Evolutionary conservation across 2,329 filamentous ascomycete genomes (phyloP), one percentile per base, ranked within the genome.

Genomic region (Phoma sp.): DNA sequence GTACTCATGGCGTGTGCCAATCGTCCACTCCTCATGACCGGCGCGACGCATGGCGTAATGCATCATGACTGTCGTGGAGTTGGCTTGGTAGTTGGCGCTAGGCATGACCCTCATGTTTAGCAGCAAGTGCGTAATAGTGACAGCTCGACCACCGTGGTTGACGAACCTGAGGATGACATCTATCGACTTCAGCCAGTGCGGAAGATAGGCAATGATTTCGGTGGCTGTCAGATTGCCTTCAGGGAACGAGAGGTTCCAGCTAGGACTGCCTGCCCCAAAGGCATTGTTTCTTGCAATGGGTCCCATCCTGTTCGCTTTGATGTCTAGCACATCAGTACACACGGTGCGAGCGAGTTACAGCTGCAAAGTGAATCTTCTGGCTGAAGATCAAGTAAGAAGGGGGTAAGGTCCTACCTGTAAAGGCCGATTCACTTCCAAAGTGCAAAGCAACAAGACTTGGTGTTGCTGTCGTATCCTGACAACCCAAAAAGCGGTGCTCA

Each of bases 111-210:
- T 19, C 9, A 33, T 24, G 17, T 46, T 64, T 8, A 45, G 60
- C 12, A 55, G 41, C 19, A 55, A 4, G 21, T 46, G 19, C 3
- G 52, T 50, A n/a, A 55, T 47, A 2, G 32, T 45, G 4, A 31
- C 69, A 65, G 35, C 68, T 65, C 29, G 47, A 36, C 19, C 52
- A 21, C 52, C 52, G 24, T 55, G 41, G 12, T 43, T 41, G 19
- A 65, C 25, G 29, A 74, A 52, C 5, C 71, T 61, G 19, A 67
- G 56, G 22, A 68, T 54, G 0, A 73, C 63, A 40, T 71, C 65
- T 21, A 60, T 33, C 1, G 59, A 66, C 43, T 69, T 67, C 31
- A 71, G 56, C 58, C 62, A 68, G 6, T 67, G 56, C 1, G 71
- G 70, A 4, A 67, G 43, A 27, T 71, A 72, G 0, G 61, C 58